Base-by-base conservation (phyloP, 2,329 filamentous ascomycete species). In the Xylariales sp. region DNA sequence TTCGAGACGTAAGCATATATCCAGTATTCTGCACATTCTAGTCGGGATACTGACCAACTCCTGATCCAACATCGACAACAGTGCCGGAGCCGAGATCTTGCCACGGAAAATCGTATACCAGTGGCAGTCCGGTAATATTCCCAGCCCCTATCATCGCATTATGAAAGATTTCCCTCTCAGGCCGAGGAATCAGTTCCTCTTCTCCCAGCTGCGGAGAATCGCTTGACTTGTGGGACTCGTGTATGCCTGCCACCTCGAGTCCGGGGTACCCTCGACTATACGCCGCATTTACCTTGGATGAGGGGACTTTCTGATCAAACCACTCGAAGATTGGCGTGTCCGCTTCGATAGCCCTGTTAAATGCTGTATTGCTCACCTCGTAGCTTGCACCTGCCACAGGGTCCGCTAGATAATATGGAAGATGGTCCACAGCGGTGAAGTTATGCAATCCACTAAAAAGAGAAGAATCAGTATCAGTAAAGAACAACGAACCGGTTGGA, bases 51-150 rank as follows among this genome's bases (percentile, higher is more conserved):
- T 19, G 16, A 27, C 33, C 33, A 17, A 35, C 23, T 18, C 33
- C 33, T 10, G 18, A 20, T 18, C 33, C 33, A 21, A 35, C 23
- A 18, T 35, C 33, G 14, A 35, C 33, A 21, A 35, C 33, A 10
- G 33, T 35, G n/a, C 33, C 33, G 10, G 20, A 10, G 10, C 33
- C 33, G 8, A 35, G 23, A 12, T 35, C 33, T 10, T 12, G 14
- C 33, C 33, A 35, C n/a, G 33, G 33, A 8, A 25, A 35, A 10
- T 27, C 33, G 16, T 24, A 14, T n/a, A 35, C 6, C 4, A 23
- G 27, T 17, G 17, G 18, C 15, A 17, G 20, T 27, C 21, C 21
- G 5, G 19, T 14, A 11, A 18, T 23, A 16, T 21, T 15, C 11
- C 23, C 33, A 2, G 23, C 18, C 11, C 33, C 33, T 7, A 21